A percentile compares a stretch with the other conserved stretches of the same genome.
Conservation (phyloP, 495 filamentous ascomycete genomes). For the Ramalina peruviana region DNA sequence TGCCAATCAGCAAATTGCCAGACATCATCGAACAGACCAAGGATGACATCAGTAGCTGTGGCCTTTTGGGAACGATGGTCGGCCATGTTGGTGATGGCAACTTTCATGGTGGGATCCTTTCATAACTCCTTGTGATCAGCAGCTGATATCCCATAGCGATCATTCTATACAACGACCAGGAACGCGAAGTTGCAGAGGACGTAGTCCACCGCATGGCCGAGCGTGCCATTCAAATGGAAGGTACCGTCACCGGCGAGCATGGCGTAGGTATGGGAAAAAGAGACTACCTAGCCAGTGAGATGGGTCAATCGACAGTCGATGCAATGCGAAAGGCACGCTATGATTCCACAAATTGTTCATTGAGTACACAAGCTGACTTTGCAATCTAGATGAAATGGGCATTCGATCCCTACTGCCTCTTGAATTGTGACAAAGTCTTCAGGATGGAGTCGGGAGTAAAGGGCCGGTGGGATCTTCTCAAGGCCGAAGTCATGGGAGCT, state of each 20-base stretch:
- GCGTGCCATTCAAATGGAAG: slow-evolving; percentile 68
- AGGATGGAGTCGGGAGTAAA: slow-evolving; percentile 21
- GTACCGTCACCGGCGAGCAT: slow-evolving; percentile 74
- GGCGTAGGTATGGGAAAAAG: slow-evolving; percentile 71
- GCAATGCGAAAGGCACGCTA: slow-evolving; percentile 56
- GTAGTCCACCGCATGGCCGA: slow-evolving; percentile 75
- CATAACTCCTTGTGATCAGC: not conserved
- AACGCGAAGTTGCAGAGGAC: slow-evolving; percentile 49
- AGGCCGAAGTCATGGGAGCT: no score
- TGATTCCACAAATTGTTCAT: not conserved
- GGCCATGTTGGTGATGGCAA: slow-evolving; percentile 79
- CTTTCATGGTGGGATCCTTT: slow-evolving; percentile 47
- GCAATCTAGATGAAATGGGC: slow-evolving; percentile 43
- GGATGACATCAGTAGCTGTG: slow-evolving; percentile 48
- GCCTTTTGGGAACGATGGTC: slow-evolving; percentile 58
- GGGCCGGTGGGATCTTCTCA: no score
- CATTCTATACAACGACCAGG: slow-evolving; percentile 52
- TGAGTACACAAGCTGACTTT: slow-evolving; percentile 1
- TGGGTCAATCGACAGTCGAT: slow-evolving; percentile 60
- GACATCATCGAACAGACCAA: slow-evolving; percentile 72
- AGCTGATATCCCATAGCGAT: slow-evolving; percentile 37
- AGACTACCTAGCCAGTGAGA: slow-evolving; percentile 63
- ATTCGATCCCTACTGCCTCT: slow-evolving; percentile 48
- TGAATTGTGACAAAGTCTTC: slow-evolving; percentile 57
- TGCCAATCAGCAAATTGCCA: slow-evolving; percentile 58